phyloP scores from a whole-genome alignment of 2,329 filamentous ascomycete species.

The Fusarium sororula region DNA sequence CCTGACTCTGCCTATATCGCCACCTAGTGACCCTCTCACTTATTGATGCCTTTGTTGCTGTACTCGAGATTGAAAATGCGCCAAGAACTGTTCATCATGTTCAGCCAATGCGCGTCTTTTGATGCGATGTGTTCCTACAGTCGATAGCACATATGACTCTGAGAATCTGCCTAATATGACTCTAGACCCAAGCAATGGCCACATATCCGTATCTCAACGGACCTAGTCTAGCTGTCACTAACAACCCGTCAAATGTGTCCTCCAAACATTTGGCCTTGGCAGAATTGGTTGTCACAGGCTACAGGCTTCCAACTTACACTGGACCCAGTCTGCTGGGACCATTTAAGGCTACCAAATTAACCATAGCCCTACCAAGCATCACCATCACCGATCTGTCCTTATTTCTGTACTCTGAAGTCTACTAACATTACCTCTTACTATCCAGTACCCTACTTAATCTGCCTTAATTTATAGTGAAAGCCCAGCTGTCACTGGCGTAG shows the following conservation, averaged over 20 bases:
- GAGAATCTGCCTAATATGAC: neutral
- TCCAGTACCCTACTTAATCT: neutral
- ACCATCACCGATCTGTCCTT: neutral
- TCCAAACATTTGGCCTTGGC: no score
- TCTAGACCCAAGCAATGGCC: neutral
- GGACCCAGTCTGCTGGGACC: neutral
- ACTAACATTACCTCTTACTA: neutral
- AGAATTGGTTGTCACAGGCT: neutral
- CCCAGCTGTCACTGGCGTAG: conserved; percentile 8
- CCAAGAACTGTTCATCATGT: no score
- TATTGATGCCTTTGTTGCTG: neutral
- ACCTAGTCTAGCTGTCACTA: neutral
- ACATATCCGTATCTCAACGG: neutral
- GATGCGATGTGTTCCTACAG: neutral
- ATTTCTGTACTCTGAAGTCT: no score
- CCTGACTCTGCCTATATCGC: neutral
- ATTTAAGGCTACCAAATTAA: neutral
- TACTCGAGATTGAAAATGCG: no score
- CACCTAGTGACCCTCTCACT: neutral
- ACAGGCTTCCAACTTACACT: neutral
- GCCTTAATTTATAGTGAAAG: neutral
- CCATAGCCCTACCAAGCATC: neutral
- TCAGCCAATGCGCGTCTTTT: neutral
- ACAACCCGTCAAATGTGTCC: no score
- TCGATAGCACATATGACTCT: neutral